A percentile compares a stretch with the other conserved stretches of the same genome.
phyloP scores from a whole-genome alignment of 371 early-diverging fungal species.

The Rhizopus sp. region DNA sequence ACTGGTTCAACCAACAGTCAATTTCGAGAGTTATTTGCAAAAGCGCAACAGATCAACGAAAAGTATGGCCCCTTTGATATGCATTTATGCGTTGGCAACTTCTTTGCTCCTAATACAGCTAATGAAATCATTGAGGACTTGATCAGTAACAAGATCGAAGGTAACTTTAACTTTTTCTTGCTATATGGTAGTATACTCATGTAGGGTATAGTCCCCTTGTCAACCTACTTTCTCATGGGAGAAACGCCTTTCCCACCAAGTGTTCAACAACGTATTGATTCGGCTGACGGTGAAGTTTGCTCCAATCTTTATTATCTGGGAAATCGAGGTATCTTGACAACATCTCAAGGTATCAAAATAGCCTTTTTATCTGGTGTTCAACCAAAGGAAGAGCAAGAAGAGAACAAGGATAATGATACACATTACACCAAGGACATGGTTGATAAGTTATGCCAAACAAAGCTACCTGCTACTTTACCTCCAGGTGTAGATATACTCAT shows the following conservation, averaged over 20 bases:
- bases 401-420: conserved; percentile 4
- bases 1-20: conserved; percentile 72
- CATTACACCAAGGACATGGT: conserved; percentile 19
- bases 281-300: conserved; percentile 76
- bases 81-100: conserved; percentile 79
- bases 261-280: conserved; percentile 54
- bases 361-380: conserved; percentile 71
- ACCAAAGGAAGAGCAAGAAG: conserved; percentile 21
- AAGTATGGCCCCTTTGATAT: conserved; percentile 89
- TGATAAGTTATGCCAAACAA: conserved; percentile 24
- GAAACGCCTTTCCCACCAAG: conserved; percentile 57
- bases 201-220: conserved; percentile 64
- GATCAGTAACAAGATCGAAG: conserved; percentile 56
- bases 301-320: conserved; percentile 75
- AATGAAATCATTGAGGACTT: conserved; percentile 55
- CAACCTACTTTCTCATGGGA: conserved; percentile 79
- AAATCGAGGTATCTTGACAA: conserved; percentile 67
- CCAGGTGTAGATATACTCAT: conserved; percentile 81
- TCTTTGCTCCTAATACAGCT: conserved; percentile 60
- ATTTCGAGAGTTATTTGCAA: conserved; percentile 63
- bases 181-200: background rate
- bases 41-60: conserved; percentile 70
- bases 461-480: conserved; percentile 34
- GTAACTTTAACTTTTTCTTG: conserved; percentile 30
- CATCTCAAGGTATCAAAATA: conserved; percentile 72